phyloP scores from a whole-genome alignment of 129 eudicot species.

The Helichrysum umbraculigerum region DNA sequence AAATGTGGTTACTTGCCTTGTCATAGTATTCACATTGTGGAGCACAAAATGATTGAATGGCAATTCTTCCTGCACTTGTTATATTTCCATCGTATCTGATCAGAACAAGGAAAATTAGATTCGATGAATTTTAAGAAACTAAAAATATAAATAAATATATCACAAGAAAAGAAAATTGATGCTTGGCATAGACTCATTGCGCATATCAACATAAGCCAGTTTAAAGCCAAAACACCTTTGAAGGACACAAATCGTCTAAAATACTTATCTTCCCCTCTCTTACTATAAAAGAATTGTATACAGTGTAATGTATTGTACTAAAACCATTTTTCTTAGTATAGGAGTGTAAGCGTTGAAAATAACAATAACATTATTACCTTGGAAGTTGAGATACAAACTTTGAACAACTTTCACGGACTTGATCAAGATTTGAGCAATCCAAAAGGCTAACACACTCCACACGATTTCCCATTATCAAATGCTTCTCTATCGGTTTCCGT shows the following conservation, averaged over 20 bases:
- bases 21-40: conserved; percentile 84
- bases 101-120: conserved; percentile 10
- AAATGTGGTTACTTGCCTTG: conserved; percentile 44
- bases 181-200: neutral
- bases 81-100: conserved; percentile 57
- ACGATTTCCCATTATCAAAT: conserved; percentile 50
- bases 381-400: conserved; percentile 69
- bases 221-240: neutral
- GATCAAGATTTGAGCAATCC: conserved; percentile 51
- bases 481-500: conserved; percentile 87
- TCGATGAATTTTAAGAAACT: neutral
- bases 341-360: neutral
- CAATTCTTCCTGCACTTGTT: conserved; percentile 76
- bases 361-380: conserved; percentile 39
- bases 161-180: neutral
- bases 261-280: neutral
- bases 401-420: conserved; percentile 72
- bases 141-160: neutral
- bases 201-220: neutral
- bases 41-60: conserved; percentile 84
- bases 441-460: conserved; percentile 79
- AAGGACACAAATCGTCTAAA: neutral
- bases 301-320: neutral
- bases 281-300: neutral
- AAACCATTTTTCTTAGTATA: neutral